Conservation (phyloP, 75 land plant genomes). For the Selaginella moellendorffii region DNA sequence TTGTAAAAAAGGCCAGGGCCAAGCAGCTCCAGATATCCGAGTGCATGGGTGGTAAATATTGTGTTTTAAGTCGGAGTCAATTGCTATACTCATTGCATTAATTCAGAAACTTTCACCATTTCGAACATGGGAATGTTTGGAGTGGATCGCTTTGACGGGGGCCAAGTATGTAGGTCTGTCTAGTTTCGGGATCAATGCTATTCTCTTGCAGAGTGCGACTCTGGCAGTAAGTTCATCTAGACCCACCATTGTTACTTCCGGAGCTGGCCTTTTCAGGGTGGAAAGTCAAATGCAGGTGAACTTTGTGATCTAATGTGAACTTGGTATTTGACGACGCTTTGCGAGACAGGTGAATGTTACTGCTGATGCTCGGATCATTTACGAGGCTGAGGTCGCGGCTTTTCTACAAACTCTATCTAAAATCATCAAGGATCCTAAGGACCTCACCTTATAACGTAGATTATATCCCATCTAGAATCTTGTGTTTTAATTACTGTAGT, state of each 20-base stretch:
- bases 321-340: too few species aligned
- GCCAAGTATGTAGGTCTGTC: constrained; percentile 40
- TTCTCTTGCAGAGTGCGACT: constrained; percentile 49
- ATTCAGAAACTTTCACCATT: constrained; percentile 64
- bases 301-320: too few species aligned
- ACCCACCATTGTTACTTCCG: constrained; percentile 48
- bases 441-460: too few species aligned
- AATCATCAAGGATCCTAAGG: too few species aligned
- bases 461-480: too few species aligned
- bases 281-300: constrained; percentile 88
- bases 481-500: too few species aligned
- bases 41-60: constrained; percentile 41
- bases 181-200: too few species aligned
- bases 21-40: constrained; percentile 76
- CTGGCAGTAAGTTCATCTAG: constrained; percentile 82
- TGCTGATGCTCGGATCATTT: too few species aligned
- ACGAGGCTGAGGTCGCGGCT: too few species aligned
- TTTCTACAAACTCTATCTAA: too few species aligned
- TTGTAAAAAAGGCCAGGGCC: constrained; percentile 62
- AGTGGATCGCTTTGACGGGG: constrained; percentile 80
- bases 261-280: constrained; percentile 62
- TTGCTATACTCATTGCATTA: too few species aligned
- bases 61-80: not conserved
- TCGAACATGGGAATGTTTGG: constrained; percentile 83
- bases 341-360: too few species aligned